Evolutionary conservation across 1,139 yeast species (phyloP).

Genomic region (Taiozyma sp.): DNA sequence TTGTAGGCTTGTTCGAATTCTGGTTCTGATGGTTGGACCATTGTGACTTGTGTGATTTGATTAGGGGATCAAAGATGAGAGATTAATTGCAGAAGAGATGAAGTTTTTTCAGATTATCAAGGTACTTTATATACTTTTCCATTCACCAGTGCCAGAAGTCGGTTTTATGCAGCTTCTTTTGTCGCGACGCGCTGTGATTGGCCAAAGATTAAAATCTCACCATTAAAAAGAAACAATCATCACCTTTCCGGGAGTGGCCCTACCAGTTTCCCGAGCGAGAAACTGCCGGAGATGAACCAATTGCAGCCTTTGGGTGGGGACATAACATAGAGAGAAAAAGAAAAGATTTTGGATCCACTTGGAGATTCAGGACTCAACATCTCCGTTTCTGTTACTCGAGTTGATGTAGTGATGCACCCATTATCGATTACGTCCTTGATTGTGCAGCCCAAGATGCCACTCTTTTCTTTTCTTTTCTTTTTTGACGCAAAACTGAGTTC

Average conservation of each 20-base stretch:
- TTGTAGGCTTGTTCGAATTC: constrained; percentile 98
- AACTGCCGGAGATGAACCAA: background rate
- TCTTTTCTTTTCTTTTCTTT: background rate
- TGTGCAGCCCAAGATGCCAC: background rate
- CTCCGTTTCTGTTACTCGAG: background rate
- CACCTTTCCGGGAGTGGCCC: background rate
- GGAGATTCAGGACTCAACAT: too few species aligned
- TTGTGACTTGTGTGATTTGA: constrained; percentile 8
- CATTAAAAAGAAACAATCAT: background rate
- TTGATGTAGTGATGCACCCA: too few species aligned
- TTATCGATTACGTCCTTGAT: background rate
- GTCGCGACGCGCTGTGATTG: constrained; percentile 3
- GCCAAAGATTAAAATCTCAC: constrained; percentile 7
- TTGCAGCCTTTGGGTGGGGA: background rate
- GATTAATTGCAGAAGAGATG: too few species aligned
- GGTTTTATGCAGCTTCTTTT: constrained; percentile 1
- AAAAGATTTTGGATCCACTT: too few species aligned
- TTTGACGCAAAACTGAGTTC: background rate
- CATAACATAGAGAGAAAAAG: too few species aligned
- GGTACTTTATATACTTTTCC: background rate
- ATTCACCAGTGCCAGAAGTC: background rate
- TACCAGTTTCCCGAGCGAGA: background rate
- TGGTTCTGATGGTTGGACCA: constrained; percentile 59
- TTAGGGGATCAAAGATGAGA: background rate
- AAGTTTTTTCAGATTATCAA: background rate